Conservation (phyloP, 495 filamentous ascomycete genomes). For the Penicillium psychrofluorescens region DNA sequence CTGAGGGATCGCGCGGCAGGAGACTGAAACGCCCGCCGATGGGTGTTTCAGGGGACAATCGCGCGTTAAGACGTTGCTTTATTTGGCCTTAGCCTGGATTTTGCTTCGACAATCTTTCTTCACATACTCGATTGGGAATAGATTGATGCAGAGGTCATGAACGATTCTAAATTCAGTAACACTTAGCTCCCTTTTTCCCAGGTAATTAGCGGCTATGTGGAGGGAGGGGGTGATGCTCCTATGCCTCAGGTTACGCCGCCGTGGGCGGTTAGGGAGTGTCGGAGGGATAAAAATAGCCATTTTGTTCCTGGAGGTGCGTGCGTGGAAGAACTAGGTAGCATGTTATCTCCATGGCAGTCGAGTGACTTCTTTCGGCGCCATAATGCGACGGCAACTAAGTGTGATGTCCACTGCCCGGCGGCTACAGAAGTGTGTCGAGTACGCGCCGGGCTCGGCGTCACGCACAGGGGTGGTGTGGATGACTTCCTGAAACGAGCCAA, state of each 20-base stretch:
- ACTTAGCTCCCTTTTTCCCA: constrained; percentile 19
- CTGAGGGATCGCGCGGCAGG: constrained; percentile 19
- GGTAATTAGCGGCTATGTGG: constrained; percentile 18
- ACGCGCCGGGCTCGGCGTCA: constrained; percentile 21
- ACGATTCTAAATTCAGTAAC: constrained; percentile 36
- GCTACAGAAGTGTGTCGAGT: constrained; percentile 19
- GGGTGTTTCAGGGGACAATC: constrained; percentile 35
- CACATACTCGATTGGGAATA: constrained; percentile 23
- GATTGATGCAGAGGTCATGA: constrained; percentile 16
- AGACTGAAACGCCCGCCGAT: constrained; percentile 13
- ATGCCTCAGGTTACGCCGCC: constrained; percentile 16
- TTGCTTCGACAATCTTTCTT: constrained; percentile 28
- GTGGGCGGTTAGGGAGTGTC: constrained; percentile 13
- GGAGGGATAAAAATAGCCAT: constrained; percentile 18
- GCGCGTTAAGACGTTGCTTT: constrained; percentile 42
- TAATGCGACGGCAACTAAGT: constrained; percentile 4
- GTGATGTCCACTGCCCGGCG: constrained; percentile 19
- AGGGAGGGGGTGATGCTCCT: neutral
- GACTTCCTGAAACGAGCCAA: neutral
- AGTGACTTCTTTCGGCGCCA: neutral
- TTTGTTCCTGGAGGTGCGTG: constrained; percentile 8
- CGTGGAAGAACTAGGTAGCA: neutral
- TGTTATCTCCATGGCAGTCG: neutral
- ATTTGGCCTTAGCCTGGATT: constrained; percentile 7
- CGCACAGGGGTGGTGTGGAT: neutral